Percentiles rank a stretch among this genome's conserved stretches.
These are phyloP conservation scores for Psilocybe sp. DNA, from an alignment of 768 basidiomycete genomes.

Conservation along the genomic window DNA sequence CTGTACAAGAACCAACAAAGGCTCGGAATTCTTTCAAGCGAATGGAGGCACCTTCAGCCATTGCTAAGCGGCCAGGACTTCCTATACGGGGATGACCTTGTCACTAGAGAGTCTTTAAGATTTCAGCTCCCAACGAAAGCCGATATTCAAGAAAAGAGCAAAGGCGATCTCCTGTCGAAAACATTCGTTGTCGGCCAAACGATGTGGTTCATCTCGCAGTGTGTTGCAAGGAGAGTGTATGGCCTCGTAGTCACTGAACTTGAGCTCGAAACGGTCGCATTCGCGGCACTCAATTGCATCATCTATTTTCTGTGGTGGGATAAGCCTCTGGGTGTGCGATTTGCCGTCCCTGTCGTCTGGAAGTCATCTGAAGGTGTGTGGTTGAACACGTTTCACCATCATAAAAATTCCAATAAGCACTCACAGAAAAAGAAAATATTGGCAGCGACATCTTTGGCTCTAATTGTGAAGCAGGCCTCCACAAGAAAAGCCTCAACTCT, in stretches of 20 bases:
- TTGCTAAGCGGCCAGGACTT: slow-evolving; percentile 5
- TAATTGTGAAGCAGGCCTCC: no score
- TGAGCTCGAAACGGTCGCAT: slow-evolving; percentile 32
- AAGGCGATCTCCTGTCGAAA: slow-evolving; percentile 31
- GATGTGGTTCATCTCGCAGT: slow-evolving; percentile 30
- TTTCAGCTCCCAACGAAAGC: slow-evolving; percentile 6
- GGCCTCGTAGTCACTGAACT: slow-evolving; percentile 28
- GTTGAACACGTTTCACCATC: no score
- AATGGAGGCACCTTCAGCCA: slow-evolving; percentile 1
- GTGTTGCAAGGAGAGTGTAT: slow-evolving; percentile 19
- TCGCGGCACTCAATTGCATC: slow-evolving; percentile 26
- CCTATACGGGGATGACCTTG: neutral
- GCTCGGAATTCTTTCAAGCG: neutral
- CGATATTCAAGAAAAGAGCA: slow-evolving; percentile 20
- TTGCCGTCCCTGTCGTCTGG: slow-evolving; percentile 2
- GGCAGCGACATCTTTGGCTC: no score
- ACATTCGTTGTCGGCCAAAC: slow-evolving; percentile 27
- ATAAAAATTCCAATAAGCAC: no score
- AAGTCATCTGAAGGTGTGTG: neutral
- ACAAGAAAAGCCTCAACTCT: no score
- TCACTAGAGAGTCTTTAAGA: no score
- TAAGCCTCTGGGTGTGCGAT: slow-evolving; percentile 31
- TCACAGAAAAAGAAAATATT: no score
- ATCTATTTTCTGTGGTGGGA: slow-evolving; percentile 34
- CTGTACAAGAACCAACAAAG: neutral